Evolutionary conservation across 495 filamentous ascomycete species (phyloP).

Genomic region (Penicillium silybi): DNA sequence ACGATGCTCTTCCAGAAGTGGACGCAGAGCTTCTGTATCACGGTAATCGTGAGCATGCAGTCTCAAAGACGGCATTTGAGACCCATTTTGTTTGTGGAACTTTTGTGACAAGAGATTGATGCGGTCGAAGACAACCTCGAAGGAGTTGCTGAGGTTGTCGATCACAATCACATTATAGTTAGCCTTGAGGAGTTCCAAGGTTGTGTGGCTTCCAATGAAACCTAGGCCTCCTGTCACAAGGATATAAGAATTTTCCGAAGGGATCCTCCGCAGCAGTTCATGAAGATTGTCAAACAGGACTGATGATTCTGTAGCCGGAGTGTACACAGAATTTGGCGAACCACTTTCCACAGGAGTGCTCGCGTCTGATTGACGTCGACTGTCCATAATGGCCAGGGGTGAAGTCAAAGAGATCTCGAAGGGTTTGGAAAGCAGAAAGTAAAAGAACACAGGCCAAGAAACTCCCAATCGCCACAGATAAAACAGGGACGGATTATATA

Average conservation of each 20-base stretch:
- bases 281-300: slow-evolving; percentile 39
- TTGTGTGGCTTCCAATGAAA: slow-evolving; percentile 64
- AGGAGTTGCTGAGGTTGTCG: slow-evolving; percentile 62
- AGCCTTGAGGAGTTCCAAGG: slow-evolving; percentile 57
- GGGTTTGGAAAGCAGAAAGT: background rate
- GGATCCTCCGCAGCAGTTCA: slow-evolving; percentile 32
- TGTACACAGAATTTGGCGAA: slow-evolving; percentile 33
- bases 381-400: slow-evolving; percentile 25
- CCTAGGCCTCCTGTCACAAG: slow-evolving; percentile 64
- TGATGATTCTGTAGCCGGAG: slow-evolving; percentile 40
- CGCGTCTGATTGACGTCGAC: slow-evolving; percentile 29
- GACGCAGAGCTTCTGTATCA: slow-evolving; percentile 38
- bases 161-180: slow-evolving; percentile 61
- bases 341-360: slow-evolving; percentile 33
- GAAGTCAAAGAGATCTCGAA: background rate
- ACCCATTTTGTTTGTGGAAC: slow-evolving; percentile 44
- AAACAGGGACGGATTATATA: background rate
- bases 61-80: slow-evolving; percentile 47
- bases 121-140: slow-evolving; percentile 49
- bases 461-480: background rate
- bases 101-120: slow-evolving; percentile 47
- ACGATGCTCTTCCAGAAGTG: slow-evolving; percentile 39
- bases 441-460: background rate
- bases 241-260: slow-evolving; percentile 39
- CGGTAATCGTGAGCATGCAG: slow-evolving; percentile 58